Conservation (phyloP, 2,329 filamentous ascomycete genomes). For the Aspergillus alliaceus region DNA sequence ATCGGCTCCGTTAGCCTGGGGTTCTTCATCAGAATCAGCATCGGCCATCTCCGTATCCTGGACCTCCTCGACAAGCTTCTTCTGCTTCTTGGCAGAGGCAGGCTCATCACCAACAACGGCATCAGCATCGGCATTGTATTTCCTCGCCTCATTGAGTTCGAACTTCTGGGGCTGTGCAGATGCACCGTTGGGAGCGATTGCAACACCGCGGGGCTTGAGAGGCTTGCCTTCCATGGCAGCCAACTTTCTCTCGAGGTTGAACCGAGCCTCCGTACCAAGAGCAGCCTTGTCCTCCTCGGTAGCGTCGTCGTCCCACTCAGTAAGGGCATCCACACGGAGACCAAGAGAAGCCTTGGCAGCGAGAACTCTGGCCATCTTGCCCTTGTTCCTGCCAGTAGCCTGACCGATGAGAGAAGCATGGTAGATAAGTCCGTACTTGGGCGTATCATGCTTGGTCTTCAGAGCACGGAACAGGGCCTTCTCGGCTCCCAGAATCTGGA, state of each 20-base stretch:
- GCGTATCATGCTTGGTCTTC: constrained; percentile 98
- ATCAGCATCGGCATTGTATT: constrained; percentile 94
- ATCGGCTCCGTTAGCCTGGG: neutral
- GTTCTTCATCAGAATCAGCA: constrained; percentile 37
- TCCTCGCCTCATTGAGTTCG: constrained; percentile 85
- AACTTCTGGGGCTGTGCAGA: constrained; percentile 65
- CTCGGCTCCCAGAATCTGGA: constrained; percentile 97
- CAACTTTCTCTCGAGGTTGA: constrained; percentile 50
- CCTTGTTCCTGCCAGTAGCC: constrained; percentile 97
- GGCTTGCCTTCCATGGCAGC: constrained; percentile 82
- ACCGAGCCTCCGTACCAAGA: constrained; percentile 65
- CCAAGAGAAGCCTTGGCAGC: constrained; percentile 91
- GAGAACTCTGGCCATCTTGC: constrained; percentile 96
- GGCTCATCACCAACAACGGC: constrained; percentile 63
- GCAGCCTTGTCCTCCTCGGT: constrained; percentile 88
- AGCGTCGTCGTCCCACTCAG: constrained; percentile 72
- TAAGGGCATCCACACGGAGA: constrained; percentile 86
- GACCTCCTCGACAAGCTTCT: constrained; percentile 49
- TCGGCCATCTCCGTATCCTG: constrained; percentile 47
- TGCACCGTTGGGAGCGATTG: constrained; percentile 72
- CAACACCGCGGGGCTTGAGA: constrained; percentile 71
- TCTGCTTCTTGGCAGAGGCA: constrained; percentile 44
- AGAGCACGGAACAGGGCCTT: constrained; percentile 97
- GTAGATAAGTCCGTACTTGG: constrained; percentile 96
- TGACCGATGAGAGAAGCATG: constrained; percentile 93